Evolutionary conservation across 1,284 basidiomycete species (phyloP), one percentile per base, ranked within the genome.

Genomic region (Apiotrichum mycotoxinovorans): DNA sequence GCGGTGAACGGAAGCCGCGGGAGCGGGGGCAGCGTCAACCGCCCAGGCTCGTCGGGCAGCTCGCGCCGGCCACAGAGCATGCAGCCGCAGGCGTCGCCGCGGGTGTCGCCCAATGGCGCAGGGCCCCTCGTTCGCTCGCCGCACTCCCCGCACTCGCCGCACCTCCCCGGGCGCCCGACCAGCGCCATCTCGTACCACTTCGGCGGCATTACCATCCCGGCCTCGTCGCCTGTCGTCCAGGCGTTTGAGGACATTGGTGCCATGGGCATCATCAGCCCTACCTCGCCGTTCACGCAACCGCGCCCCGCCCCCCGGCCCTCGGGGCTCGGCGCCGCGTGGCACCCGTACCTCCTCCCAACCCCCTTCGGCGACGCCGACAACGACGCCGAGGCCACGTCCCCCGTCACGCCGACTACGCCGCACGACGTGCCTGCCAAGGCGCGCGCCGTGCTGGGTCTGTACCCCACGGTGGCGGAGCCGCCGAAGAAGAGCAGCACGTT

Each of bases 241-340:
- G 46, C 46, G 4, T 48, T 48, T 18, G 46, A 48, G 34, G 46
- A 48, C 33, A 48, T 48, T 18, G 46, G 46, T 22, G 33, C 46
- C 3, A 30, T 48, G 7, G 18, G 22, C 2, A 30, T 48, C 33
- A 35, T 17, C 14, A 33, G 26, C 27, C 44, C 44, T 10, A 20
- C 46, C 2, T 34, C 46, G 22, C 23, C 46, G 33, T 48, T 48
- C 46, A 48, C 46, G 20, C 46, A 48, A 3, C 46, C 46, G 10
- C 46, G 46, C 8, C 33, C 34, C 20, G 46, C 46, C 2, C 46
- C 46, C 5, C 46, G 34, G 4, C 34, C 30, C 17, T 11, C 8
- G 10, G 40, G 40, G 5, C 40, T 22, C 27, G 20, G 22, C 22
- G 7, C 5, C 40, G 8, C 12, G 18, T 22, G 40, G n/a, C 40